Evolutionary conservation across 306 rosid genomes (phyloP), one percentile per base, ranked within the genome.

Genomic region (Crataegus laevigata): DNA sequence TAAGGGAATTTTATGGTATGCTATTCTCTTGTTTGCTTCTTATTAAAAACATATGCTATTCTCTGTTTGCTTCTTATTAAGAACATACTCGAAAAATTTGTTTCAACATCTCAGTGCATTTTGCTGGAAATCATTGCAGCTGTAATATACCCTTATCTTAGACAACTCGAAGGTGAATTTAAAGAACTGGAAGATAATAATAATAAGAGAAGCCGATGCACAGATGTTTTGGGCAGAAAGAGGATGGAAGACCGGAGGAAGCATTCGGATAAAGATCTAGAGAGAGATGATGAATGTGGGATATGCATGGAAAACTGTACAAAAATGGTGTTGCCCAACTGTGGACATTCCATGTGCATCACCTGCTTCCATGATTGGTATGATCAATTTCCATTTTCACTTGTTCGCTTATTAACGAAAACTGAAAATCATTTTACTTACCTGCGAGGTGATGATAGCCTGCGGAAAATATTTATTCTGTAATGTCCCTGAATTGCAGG

Each of bases 351-450:
- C 24, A 75, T 91, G 79, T 91, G 97, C 86, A 76, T 85, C 51
- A 77, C 66, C 60, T 89, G 97, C 86, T 91, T 88, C 88, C 87
- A 86, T 67, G 89, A 91, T 52, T 91, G 96, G 96, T 89, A 89
- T 34, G 36, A 13, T 32, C 73, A 78, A 24, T 62, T 77, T 11
- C 21, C 57, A 18, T n/a, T 17, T 61, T 69, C 26, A n/a, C 58
- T 30, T 59, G 59, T 72, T 38, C 11, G 11, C 21, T 71, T 50
- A 28, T 22, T n/a, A 0, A 51, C 43, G 52, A 60, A 45, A 36
- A 54, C 11, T 66, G 34, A 21, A 40, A 11, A 11, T 1, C 54
- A 7, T 34, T 30, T 22, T 28, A 69, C 70, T 43, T 15, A 14
- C 42, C 36, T 5, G 54, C 62, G 40, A 2, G 21, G 54, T 47